Base-by-base conservation (phyloP, 306 rosid genomes). In the Trifolium subterraneum region DNA sequence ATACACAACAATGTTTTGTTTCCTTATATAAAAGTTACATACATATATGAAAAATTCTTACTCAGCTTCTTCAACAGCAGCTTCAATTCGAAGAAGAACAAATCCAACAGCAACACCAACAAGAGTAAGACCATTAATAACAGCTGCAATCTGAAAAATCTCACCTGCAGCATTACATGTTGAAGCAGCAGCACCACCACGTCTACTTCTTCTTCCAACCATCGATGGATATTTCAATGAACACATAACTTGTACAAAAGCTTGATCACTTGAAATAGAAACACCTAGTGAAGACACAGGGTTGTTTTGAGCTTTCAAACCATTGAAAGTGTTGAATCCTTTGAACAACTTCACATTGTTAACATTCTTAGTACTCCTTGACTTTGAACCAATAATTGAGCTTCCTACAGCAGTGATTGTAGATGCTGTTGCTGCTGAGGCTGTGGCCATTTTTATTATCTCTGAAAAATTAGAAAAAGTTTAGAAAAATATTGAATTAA, bases 21-120 rank as follows among this genome's bases (percentile, higher is more conserved):
- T 42, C 22, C 27, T 55, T n/a, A 55, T 12, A 55, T 55, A 52
- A 55, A 55, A 55, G 15, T 15, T 25, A 83, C 29, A 58, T 11
- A 79, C 35, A 68, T 58, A 39, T 31, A 83, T 39, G 52, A 35
- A 16, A 39, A 33, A 27, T 7, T 60, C 45, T 81, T 70, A 72
- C 70, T 87, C 92, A 16, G 96, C 48, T 61, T 90, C 97, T 82
- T 92, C 97, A 5, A 88, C 81, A 38, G 19, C 68, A 0, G 96
- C 93, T 81, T 92, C 97, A 7, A 92, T 31, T 82, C 96, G 89
- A 38, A 92, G 97, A 79, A 92, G 97, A 51, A 89, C 88, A 33
- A 89, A 92, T n/a, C 96, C 97, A 10, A 92, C 92, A 1, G 96
- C 97, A 66, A 92, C 96, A 29, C 97, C 96, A 44, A 88, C 47